Conservation (phyloP, 495 filamentous ascomycete genomes). For the Saxispiralis lemnorum region DNA sequence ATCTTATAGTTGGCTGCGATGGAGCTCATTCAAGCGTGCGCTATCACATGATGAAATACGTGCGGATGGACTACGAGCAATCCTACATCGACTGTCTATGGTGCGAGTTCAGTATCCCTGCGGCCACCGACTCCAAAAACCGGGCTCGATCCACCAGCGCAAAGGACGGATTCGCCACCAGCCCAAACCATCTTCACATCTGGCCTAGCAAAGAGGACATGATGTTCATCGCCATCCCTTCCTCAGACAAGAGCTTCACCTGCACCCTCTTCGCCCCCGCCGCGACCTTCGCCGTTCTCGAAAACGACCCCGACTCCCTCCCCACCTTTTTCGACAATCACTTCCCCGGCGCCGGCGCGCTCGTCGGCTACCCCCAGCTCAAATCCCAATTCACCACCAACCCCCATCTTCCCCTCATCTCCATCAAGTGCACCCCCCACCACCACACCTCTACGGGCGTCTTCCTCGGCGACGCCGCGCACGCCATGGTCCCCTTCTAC, state of each 20-base stretch:
- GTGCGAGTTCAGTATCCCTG: conserved; percentile 83
- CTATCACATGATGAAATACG: conserved; percentile 86
- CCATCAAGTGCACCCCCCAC: conserved; percentile 77
- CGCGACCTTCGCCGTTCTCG: conserved; percentile 38
- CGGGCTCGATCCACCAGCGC: conserved; percentile 18
- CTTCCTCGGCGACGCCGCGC: conserved; percentile 84
- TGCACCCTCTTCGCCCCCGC: conserved; percentile 81
- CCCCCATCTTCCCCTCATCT: conserved; percentile 81
- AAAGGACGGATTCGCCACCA: conserved; percentile 52
- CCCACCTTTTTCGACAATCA: conserved; percentile 55
- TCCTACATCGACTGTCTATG: conserved; percentile 92
- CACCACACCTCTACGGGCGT: conserved; percentile 62
- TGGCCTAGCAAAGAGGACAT: conserved; percentile 70
- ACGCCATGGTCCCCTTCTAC: conserved; percentile 76
- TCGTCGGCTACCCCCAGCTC: conserved; percentile 54
- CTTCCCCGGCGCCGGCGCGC: conserved; percentile 66
- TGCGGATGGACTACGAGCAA: conserved; percentile 76
- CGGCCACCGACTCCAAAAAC: conserved; percentile 15
- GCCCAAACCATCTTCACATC: conserved; percentile 87
- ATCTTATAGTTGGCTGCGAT: conserved; percentile 88
- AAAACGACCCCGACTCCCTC: conserved; percentile 36
- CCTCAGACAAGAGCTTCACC: conserved; percentile 75
- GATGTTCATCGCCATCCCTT: conserved; percentile 97
- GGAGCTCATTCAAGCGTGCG: conserved; percentile 81
- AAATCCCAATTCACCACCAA: conserved; percentile 53